Evolutionary conservation across 1,139 yeast species (phyloP).

Genomic region (Casaregolazyma suthepensis): DNA sequence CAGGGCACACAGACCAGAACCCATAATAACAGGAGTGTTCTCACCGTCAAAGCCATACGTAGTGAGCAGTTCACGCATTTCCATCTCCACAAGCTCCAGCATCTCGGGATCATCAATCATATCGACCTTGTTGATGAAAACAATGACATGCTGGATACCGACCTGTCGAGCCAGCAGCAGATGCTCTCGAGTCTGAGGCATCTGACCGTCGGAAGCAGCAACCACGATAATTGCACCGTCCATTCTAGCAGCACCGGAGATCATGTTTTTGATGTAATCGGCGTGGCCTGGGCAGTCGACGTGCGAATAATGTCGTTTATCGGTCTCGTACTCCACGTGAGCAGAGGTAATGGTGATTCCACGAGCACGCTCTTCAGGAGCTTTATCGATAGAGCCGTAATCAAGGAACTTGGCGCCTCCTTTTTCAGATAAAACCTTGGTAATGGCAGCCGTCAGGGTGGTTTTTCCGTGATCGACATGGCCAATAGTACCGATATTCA

Average conservation of each 20-base stretch:
- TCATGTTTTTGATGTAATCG: constrained; percentile 98
- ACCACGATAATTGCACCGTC: constrained; percentile 99
- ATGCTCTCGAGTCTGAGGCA: constrained; percentile 99
- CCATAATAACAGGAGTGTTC: constrained; percentile 96
- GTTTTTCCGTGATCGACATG: constrained; percentile 99
- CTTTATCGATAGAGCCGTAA: constrained; percentile 90
- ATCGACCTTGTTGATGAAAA: constrained; percentile 95
- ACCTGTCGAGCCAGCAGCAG: constrained; percentile 97
- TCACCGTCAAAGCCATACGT: constrained; percentile 98
- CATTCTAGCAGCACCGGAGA: constrained; percentile 99
- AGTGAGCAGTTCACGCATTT: constrained; percentile 92
- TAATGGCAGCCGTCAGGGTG: constrained; percentile 96
- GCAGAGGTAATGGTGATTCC: constrained; percentile 98
- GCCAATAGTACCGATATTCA: constrained; percentile 91
- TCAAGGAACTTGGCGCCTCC: constrained; percentile 93
- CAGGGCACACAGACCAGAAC: constrained; percentile 95
- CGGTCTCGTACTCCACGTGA: constrained; percentile 93
- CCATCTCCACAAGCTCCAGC: constrained; percentile 99
- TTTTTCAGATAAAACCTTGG: constrained; percentile 79
- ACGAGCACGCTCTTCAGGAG: constrained; percentile 99
- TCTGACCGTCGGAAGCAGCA: constrained; percentile 98
- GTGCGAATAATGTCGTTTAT: constrained; percentile 89
- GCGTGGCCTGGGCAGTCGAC: constrained; percentile 99
- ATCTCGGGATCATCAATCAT: constrained; percentile 97
- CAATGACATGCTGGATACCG: constrained; percentile 97